phyloP scores from a whole-genome alignment of 139 green algal genomes.

The Raphidocelis subcapitata region DNA sequence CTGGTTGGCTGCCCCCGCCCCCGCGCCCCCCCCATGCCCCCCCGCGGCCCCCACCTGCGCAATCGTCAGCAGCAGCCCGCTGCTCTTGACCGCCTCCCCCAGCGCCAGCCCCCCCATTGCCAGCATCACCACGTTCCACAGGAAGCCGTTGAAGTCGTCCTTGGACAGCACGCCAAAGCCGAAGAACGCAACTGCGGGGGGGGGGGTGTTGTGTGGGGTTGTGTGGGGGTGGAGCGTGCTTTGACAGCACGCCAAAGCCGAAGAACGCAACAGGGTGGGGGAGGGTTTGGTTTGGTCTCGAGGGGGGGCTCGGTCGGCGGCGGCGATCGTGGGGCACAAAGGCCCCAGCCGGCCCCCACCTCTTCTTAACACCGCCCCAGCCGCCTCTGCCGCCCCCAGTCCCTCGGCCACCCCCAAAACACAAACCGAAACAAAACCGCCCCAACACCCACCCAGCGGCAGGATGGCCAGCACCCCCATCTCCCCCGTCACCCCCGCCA shows the following conservation, averaged over 20 bases:
- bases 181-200: constrained; percentile 61
- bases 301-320: no score
- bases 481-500: constrained; percentile 52
- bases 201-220: no score
- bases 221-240: constrained; percentile 50
- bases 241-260: constrained; percentile 60
- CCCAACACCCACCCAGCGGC: constrained; percentile 35
- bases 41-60: constrained; percentile 6
- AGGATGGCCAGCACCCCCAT: constrained; percentile 77
- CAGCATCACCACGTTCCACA: constrained; percentile 83
- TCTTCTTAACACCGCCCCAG: no score
- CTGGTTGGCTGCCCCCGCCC: no score
- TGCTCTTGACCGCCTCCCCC: constrained; percentile 47
- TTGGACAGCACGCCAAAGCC: constrained; percentile 63
- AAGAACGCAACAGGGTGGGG: constrained; percentile 60
- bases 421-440: no score
- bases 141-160: constrained; percentile 77
- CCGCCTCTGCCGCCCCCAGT: no score
- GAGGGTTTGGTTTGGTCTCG: no score
- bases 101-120: constrained; percentile 74
- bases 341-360: no score
- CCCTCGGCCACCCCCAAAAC: no score
- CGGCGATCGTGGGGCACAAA: no score
- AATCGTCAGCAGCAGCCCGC: constrained; percentile 42
- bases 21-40: neutral